Evolutionary conservation across 345 rosid species (phyloP), one percentile per base, ranked within the genome.

Genomic region (Bruguiera parviflora): DNA sequence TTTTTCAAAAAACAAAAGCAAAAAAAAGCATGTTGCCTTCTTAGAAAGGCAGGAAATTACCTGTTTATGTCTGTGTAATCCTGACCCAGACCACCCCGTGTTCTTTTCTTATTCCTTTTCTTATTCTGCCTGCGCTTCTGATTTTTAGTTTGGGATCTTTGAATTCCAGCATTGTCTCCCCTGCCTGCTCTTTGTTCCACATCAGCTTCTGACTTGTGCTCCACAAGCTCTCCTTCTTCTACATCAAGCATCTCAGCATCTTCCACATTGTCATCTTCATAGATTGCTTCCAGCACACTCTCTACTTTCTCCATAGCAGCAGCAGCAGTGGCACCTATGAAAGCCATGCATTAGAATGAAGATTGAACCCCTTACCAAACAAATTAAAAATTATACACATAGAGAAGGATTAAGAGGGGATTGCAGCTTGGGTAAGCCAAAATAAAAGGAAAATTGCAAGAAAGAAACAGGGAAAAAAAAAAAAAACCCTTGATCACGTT

Each of bases 181-280:
- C 66, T 65, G 18, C 47, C 72, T 13, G 63, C 43, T 57, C 51
- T 20, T 10, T 49, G 69, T 32, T 61, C 77, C 58, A 57, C 24
- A 58, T 72, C 82, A 74, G 74, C 58, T 1, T 2, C 60, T 0
- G 75, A 33, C 27, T 63, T 77, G n/a, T 64, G 33, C n/a, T 85
- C 94, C 58, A 78, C 72, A 21, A 87, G 49, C 82, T 91, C 96
- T 37, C 97, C 97, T 77, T 94, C 98, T 77, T 91, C 97, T 2
- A 80, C 88, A 71, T 94, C 97, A 65, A 80, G 78, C 98, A 94
- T 94, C 60, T 89, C 92, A 63, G 80, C 76, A 82, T 68, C 83
- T 33, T 78, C 89, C 7, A 78, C 78, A 3, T 76, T 76, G 21
- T 61, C 81, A 11, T 77, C 96, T 64, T 79, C 92, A 58, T 68